Conservation (phyloP, 2,329 filamentous ascomycete species). For the Eutypella sp. region DNA sequence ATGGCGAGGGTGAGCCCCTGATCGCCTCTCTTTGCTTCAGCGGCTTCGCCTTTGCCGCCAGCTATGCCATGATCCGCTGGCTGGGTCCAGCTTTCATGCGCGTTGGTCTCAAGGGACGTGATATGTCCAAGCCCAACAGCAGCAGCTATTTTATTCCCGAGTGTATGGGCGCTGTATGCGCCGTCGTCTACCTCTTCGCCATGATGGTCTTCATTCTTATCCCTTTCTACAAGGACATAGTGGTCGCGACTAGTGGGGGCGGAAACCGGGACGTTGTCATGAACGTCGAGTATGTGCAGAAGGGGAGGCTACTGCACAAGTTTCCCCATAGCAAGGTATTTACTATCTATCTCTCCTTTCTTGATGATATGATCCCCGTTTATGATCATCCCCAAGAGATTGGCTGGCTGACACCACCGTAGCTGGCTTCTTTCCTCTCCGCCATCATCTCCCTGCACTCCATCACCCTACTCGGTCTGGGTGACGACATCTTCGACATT, state of each 20-base stretch:
- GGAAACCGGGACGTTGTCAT: conserved; percentile 85
- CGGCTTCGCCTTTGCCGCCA: conserved; percentile 73
- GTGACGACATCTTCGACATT: conserved; percentile 96
- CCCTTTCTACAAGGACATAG: conserved; percentile 97
- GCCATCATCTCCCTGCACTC: conserved; percentile 90
- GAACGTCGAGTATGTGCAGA: conserved; percentile 67
- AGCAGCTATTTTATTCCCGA: conserved; percentile 61
- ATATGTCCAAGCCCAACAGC: conserved; percentile 69
- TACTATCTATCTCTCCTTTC: conserved; percentile 1
- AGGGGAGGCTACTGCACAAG: conserved; percentile 78
- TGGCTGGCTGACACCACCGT: conserved; percentile 3
- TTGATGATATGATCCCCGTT: too few relatives aligned
- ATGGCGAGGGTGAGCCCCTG: conserved; percentile 76
- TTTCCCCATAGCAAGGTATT: conserved; percentile 91
- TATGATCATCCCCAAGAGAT: too few relatives aligned
- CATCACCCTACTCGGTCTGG: conserved; percentile 84
- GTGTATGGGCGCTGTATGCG: conserved; percentile 92
- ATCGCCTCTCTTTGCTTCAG: conserved; percentile 85
- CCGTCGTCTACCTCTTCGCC: conserved; percentile 82
- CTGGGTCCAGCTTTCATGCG: conserved; percentile 84
- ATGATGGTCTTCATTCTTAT: conserved; percentile 94
- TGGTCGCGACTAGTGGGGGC: conserved; percentile 87
- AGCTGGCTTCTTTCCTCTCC: conserved; percentile 92
- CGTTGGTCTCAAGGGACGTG: conserved; percentile 82
- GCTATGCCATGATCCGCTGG: conserved; percentile 88